Evolutionary conservation across 2,329 filamentous ascomycete species (phyloP), one percentile per base, ranked within the genome.

Genomic region (Thermothelomyces thermophilus): DNA sequence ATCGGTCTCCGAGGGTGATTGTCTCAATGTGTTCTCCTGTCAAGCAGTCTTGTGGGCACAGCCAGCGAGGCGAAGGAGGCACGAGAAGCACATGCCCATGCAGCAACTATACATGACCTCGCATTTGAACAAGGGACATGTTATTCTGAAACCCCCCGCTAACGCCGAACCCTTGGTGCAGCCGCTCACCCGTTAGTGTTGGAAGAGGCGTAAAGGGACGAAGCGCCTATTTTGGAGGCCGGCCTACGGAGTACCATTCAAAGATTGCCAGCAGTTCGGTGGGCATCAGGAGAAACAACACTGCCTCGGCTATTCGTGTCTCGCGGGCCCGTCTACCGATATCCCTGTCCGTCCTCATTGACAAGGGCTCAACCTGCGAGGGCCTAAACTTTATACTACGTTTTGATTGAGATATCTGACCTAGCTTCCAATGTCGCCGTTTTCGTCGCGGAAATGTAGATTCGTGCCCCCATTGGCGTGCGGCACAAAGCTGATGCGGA

Each of bases 281-380:
- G 20, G 10, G 19, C 28, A 47, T 34, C 35, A 48, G 40, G 31
- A 51, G 50, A 24, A 33, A 46, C 5, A 46, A 19, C 35, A 37
- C 48, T 49, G 51, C 54, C 54, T 56, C 54, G 54, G 54, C 48
- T 56, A 43, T 56, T 53, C 48, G 48, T 51, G 48, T 19, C 46
- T 56, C 51, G 42, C 51, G 45, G 46, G 51, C 45, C 51, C 35
- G 43, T 51, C 45, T 30, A 16, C 9, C 14, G 41, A 51, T 48
- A 51, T 48, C 51, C 48, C 46, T 53, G 48, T 35, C 45, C 17
- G 28, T 35, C 33, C 33, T 35, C 24, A 22, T 11, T 2, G 43
- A 41, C 45, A 36, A 16, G 41, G 37, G 39, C 9, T 43, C 37
- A 41, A 19, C 17, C 35, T 11, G 36, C 30, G 2, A 41, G 14